phyloP scores from a whole-genome alignment of 2,329 filamentous ascomycete genomes.

The Colletotrichum tanaceti region DNA sequence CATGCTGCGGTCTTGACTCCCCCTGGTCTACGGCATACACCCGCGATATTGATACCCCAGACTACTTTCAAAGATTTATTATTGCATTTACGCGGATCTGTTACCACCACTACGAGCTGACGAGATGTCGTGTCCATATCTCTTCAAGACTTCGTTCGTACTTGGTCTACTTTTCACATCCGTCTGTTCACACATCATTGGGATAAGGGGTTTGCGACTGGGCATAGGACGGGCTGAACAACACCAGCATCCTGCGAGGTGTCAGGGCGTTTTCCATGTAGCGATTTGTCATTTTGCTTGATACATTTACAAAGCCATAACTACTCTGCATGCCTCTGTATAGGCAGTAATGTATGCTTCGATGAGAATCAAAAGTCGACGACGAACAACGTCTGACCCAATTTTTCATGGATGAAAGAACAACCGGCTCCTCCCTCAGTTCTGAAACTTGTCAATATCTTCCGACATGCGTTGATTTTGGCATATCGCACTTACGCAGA shows the following conservation, averaged over 20 bases:
- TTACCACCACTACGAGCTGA: not conserved
- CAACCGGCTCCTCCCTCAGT: too few relatives aligned
- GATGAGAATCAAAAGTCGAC: conserved; percentile 23
- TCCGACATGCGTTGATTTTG: not conserved
- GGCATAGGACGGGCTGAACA: conserved; percentile 6
- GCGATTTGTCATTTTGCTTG: conserved; percentile 29
- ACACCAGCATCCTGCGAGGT: conserved; percentile 27
- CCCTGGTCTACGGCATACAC: conserved; percentile 12
- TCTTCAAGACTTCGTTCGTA: not conserved
- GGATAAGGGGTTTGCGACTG: conserved; percentile 8
- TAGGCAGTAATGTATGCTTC: conserved; percentile 34
- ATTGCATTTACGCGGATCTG: conserved; percentile 14
- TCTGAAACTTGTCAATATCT: not conserved
- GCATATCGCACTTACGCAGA: too few relatives aligned
- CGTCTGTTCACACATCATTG: not conserved
- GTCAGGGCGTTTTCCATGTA: conserved; percentile 34
- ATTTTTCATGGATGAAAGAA: not conserved
- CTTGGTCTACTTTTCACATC: not conserved
- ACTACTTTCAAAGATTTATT: not conserved
- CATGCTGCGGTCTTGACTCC: conserved; percentile 5
- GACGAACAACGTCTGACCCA: not conserved
- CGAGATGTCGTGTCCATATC: not conserved
- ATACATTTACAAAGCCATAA: conserved; percentile 22
- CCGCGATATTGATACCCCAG: conserved; percentile 32
- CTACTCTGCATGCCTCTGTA: not conserved